phyloP scores from a whole-genome alignment of 768 basidiomycete genomes.

The Galerina sulciceps region DNA sequence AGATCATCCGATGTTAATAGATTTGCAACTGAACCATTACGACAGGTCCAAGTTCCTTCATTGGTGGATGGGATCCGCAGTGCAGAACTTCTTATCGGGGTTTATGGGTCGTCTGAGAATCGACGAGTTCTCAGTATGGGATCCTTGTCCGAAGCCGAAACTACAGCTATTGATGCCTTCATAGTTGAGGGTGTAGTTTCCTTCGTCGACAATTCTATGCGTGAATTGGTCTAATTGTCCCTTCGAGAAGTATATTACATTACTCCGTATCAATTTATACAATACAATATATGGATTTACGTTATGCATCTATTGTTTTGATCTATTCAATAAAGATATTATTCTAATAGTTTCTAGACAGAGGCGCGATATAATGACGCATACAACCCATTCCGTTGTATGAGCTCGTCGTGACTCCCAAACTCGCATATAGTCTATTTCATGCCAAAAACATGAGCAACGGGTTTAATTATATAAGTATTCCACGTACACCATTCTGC shows the following conservation, averaged over 20 bases:
- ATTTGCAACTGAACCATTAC: conserved; percentile 7
- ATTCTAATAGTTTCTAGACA: conserved; percentile 39
- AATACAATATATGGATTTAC: conserved; percentile 11
- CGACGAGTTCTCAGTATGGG: conserved; percentile 35
- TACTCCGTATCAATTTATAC: conserved; percentile 8
- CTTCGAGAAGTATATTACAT: conserved; percentile 3
- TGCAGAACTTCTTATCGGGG: conserved; percentile 84
- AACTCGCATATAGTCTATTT: conserved; percentile 74
- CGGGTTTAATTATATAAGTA: conserved; percentile 11
- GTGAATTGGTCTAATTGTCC: conserved; percentile 43
- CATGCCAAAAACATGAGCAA: not conserved
- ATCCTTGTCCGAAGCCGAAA: conserved; percentile 41
- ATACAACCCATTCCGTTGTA: conserved; percentile 63
- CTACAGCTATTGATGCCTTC: conserved; percentile 67
- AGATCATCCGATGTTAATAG: conserved; percentile 3
- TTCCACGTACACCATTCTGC: conserved; percentile 64
- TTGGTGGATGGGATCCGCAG: conserved; percentile 88
- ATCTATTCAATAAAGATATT: conserved; percentile 14
- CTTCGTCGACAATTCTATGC: conserved; percentile 66
- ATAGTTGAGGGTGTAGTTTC: conserved; percentile 66
- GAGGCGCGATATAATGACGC: conserved; percentile 74
- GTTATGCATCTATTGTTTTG: conserved; percentile 7
- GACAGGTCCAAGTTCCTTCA: conserved; percentile 85
- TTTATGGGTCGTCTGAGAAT: conserved; percentile 66
- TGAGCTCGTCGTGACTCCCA: conserved; percentile 72